A percentile compares a stretch with the other conserved stretches of the same genome.
These are phyloP conservation scores for Podospora conica DNA, from an alignment of 495 filamentous ascomycete genomes.

Conservation along the genomic window DNA sequence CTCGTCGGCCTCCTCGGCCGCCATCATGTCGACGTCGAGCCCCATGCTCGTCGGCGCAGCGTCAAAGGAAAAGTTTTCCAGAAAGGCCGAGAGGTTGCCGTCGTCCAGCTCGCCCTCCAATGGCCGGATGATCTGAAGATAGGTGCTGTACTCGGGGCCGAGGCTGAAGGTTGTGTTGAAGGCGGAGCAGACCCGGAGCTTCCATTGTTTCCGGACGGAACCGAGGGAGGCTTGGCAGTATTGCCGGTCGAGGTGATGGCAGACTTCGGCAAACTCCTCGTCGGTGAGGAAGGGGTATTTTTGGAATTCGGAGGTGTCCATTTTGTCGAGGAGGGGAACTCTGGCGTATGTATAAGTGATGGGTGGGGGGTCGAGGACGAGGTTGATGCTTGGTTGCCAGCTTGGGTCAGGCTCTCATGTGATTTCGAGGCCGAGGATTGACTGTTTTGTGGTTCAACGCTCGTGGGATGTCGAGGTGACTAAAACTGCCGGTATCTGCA, in stretches of 20 bases:
- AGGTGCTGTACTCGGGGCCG: constrained; percentile 34
- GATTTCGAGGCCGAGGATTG: too few relatives aligned
- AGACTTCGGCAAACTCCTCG: constrained; percentile 56
- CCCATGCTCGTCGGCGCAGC: constrained; percentile 3
- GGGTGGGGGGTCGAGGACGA: not conserved
- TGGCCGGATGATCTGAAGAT: constrained; percentile 43
- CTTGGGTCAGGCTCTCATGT: too few relatives aligned
- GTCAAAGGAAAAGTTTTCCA: constrained; percentile 34
- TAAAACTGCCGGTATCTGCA: too few relatives aligned
- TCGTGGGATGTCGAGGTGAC: too few relatives aligned
- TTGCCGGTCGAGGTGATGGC: constrained; percentile 51
- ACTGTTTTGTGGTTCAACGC: too few relatives aligned
- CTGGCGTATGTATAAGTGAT: not conserved
- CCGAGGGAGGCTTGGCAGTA: constrained; percentile 48
- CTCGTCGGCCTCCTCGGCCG: constrained; percentile 45
- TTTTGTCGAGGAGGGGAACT: not conserved
- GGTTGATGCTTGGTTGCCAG: too few relatives aligned
- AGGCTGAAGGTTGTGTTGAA: constrained; percentile 28
- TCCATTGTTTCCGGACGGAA: constrained; percentile 38
- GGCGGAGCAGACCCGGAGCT: constrained; percentile 31
- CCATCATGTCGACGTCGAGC: constrained; percentile 29
- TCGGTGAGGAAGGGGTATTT: constrained; percentile 52
- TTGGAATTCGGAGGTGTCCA: constrained; percentile 23
- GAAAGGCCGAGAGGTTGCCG: constrained; percentile 33
- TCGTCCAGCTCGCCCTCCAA: constrained; percentile 38